Evolutionary conservation across 164 flowering plant genomes (phyloP), one percentile per base, ranked within the genome.

Genomic region (Aristolochia contorta): DNA sequence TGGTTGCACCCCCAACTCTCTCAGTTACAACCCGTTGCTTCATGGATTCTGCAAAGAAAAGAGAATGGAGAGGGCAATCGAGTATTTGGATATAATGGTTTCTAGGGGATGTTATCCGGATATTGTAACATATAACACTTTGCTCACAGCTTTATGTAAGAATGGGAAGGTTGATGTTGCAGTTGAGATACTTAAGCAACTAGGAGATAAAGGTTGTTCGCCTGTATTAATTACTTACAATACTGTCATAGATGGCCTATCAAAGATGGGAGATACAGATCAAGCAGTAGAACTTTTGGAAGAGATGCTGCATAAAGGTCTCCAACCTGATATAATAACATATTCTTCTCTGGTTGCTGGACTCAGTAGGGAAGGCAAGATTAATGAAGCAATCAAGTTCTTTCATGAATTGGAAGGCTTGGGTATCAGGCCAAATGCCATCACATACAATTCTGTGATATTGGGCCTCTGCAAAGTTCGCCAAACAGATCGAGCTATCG

Each of bases 31-130:
- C 66, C 92, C 96, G 1, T 58, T 91, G 77, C 82, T 91, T 68
- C 89, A 85, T 73, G 92, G 84, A 18, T 82, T 88, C 65, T 91
- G 97, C 76, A 84, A 80, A 69, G 94, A 86, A 69, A 88, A 86
- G 79, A 89, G 84, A 77, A 82, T 89, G 93, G 95, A 92, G 2
- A 61, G 85, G 53, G 98, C 91, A 14, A 77, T 89, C 25, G 88
- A 84, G 67, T 85, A 80, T 76, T 71, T 92, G 69, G 89, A 74
- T 51, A 62, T 79, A 67, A 92, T 92, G 98, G 85, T 82, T 22
- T 75, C 85, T 1, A 60, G 86, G 60, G 95, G 91, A 1, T 92
- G 98, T 73, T 84, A 79, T 66, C 98, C 98, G 1, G 88, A 87
- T 69, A 89, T 87, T 58, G 96, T 87, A 41, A 92, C 96, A 6